phyloP scores from a whole-genome alignment of 2,329 filamentous ascomycete species.

The Stachybotrys elegans region DNA sequence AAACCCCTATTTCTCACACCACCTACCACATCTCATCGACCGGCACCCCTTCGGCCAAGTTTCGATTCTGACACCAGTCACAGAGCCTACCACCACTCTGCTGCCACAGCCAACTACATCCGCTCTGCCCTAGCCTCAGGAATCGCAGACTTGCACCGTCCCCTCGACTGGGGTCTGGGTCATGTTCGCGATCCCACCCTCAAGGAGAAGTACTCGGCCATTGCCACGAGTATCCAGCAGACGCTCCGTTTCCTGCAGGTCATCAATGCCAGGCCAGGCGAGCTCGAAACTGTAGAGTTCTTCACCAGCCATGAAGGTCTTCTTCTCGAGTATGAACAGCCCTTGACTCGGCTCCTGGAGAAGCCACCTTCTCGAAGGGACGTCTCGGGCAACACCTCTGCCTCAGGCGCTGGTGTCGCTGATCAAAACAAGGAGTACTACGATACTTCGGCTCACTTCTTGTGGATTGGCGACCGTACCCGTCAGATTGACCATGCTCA shows the following conservation, averaged over 20 bases:
- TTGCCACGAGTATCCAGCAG: slow-evolving; percentile 82
- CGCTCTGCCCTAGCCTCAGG: slow-evolving; percentile 78
- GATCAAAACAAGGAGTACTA: slow-evolving; percentile 63
- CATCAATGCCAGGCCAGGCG: slow-evolving; percentile 78
- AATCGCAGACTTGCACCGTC: slow-evolving; percentile 88
- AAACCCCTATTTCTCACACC: too few relatives aligned
- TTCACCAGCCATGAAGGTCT: slow-evolving; percentile 95
- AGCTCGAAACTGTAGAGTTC: slow-evolving; percentile 87
- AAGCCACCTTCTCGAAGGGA: slow-evolving; percentile 45
- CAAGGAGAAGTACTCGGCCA: slow-evolving; percentile 79
- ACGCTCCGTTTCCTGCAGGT: slow-evolving; percentile 92
- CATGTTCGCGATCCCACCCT: slow-evolving; percentile 81
- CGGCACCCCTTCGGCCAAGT: too few relatives aligned
- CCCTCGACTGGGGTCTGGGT: slow-evolving; percentile 90
- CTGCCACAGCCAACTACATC: slow-evolving; percentile 90
- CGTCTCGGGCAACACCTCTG: slow-evolving; percentile 28
- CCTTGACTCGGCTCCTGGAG: slow-evolving; percentile 71
- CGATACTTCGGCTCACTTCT: slow-evolving; percentile 91
- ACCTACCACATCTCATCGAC: too few relatives aligned
- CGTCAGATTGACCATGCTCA: slow-evolving; percentile 89
- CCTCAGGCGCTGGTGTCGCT: slow-evolving; percentile 32
- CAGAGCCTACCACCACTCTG: slow-evolving; percentile 91
- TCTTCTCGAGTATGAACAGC: slow-evolving; percentile 89
- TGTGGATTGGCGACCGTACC: slow-evolving; percentile 97
- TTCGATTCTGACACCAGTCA: too few relatives aligned